These are phyloP conservation scores for Dorcoceras hygrometricum DNA, from an alignment of 257 asterid genomes.

Conservation along the genomic window DNA sequence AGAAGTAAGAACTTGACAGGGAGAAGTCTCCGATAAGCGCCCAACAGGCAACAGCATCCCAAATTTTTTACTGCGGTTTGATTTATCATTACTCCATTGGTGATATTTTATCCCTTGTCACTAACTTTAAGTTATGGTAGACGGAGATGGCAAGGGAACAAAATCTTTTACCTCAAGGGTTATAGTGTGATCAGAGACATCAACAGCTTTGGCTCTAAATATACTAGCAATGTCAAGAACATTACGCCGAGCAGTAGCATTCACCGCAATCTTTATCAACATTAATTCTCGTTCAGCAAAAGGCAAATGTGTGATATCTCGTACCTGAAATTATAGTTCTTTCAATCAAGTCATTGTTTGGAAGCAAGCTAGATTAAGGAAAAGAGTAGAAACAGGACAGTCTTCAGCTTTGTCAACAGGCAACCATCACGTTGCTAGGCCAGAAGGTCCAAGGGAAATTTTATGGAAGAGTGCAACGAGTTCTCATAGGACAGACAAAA, in stretches of 20 bases:
- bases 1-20: not conserved
- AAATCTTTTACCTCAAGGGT: conserved; percentile 74
- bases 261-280: conserved; percentile 85
- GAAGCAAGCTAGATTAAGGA: conserved; percentile 16
- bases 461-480: conserved; percentile 2
- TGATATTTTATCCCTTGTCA: not conserved
- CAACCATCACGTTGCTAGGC: conserved; percentile 4
- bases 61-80: not conserved
- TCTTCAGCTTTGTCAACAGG: not conserved
- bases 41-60: not conserved
- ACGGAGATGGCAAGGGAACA: conserved; percentile 8
- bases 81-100: not conserved
- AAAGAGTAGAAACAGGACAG: not conserved
- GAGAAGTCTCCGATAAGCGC: not conserved
- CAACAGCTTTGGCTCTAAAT: conserved; percentile 94
- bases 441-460: conserved; percentile 7
- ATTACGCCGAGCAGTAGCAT: conserved; percentile 84
- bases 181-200: conserved; percentile 94
- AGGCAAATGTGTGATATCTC: conserved; percentile 81
- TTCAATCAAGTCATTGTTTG: conserved; percentile 18
- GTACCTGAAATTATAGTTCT: conserved; percentile 53
- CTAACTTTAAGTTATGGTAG: not conserved
- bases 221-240: conserved; percentile 98
- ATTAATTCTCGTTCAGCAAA: conserved; percentile 92
- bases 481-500: not conserved